Evolutionary conservation across 2,329 filamentous ascomycete genomes (phyloP).

Genomic region (Xylariomycetidae sp.): DNA sequence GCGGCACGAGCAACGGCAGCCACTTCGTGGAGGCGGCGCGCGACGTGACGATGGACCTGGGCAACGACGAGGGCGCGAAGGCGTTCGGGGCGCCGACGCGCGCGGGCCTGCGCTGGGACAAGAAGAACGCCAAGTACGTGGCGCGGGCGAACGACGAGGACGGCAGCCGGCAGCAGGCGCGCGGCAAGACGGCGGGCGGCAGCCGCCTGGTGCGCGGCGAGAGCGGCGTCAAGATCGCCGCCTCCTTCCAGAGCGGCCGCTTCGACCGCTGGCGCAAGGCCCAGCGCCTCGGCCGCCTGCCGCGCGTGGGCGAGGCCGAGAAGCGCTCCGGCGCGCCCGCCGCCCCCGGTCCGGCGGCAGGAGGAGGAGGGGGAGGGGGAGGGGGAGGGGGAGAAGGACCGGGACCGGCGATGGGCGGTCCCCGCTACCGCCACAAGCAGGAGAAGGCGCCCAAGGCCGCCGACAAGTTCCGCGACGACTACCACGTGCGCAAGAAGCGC

Average conservation of each 20-base stretch:
- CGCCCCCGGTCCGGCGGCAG: conserved; percentile 25
- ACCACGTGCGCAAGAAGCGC: conserved; percentile 82
- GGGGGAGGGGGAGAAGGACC: conserved; percentile 29
- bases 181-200: conserved; percentile 37
- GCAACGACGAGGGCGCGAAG: conserved; percentile 77
- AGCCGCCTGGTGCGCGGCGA: conserved; percentile 78
- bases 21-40: conserved; percentile 89
- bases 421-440: conserved; percentile 76
- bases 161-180: conserved; percentile 64
- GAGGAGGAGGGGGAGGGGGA: too few species aligned
- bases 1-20: conserved; percentile 52
- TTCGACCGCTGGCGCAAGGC: conserved; percentile 90
- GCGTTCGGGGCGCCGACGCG: conserved; percentile 72
- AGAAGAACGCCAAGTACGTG: conserved; percentile 94
- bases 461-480: conserved; percentile 89
- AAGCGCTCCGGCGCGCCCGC: conserved; percentile 27
- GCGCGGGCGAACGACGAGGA: conserved; percentile 89
- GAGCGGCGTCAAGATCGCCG: conserved; percentile 91
- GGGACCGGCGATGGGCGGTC: conserved; percentile 26
- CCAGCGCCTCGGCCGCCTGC: conserved; percentile 72
- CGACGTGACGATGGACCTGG: conserved; percentile 84
- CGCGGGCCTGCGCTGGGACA: conserved; percentile 87
- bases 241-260: conserved; percentile 84
- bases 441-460: conserved; percentile 87
- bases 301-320: conserved; percentile 79